Evolutionary conservation across 2,329 filamentous ascomycete species (phyloP), one percentile per base, ranked within the genome.

Genomic region (Xylaria sp.): DNA sequence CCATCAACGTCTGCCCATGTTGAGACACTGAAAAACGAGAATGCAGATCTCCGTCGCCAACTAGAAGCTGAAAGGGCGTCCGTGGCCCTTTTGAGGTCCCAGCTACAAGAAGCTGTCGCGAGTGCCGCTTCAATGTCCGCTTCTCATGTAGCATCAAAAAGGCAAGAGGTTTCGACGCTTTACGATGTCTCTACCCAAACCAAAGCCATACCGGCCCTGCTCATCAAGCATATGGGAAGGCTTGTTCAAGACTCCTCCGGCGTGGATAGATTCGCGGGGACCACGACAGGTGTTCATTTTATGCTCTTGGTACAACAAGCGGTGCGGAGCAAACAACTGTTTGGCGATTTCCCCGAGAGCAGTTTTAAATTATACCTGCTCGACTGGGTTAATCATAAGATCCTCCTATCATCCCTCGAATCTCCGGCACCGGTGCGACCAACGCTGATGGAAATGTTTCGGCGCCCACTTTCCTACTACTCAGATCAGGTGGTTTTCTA

Each of bases 331-430:
- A 46, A 46, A 46, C 13, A 46, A 7, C 41, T 18, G 7, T 46
- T 18, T 15, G 41, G 41, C 4, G 41, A 46, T 46, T 46, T 46
- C 15, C 15, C 41, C 13, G 41, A 46, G 7, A n/a, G 15, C 13
- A 46, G 41, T 46, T 46, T 46, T n/a, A 46, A 46, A 46, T 18
- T 46, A 46, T n/a, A 46, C 41, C 15, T 46, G 41, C 41, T 46
- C 18, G 41, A 46, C 41, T 46, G 41, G 41, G 41, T 46, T n/a
- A 46, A 46, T 15, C 41, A 46, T 18, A 46, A 46, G 15, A 46
- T 18, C 41, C 18, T 46, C 13, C 41, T 46, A n/a, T n/a, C 41
- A n/a, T 18, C 18, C 4, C 15, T 46, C 7, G 41, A 15, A 4
- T n/a, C 41, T n/a, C 18, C 15, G 41, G 18, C 15, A n/a, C 41